These are phyloP conservation scores for Geotrichum phurueaensis DNA, from an alignment of 1,139 yeast genomes.

Conservation along the genomic window DNA sequence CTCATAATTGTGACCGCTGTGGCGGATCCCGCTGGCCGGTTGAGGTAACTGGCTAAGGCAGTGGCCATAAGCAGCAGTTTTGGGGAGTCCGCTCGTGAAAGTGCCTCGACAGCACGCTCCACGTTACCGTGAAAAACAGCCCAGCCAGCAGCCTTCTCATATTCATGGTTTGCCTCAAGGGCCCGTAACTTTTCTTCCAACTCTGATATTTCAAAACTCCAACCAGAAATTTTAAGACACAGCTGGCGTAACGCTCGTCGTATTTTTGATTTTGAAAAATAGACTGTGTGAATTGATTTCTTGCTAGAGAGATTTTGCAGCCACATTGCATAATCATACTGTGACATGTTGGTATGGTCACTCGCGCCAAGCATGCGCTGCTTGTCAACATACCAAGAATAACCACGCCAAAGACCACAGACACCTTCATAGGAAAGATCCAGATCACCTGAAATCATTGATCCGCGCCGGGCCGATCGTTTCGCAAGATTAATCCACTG, in stretches of 20 bases:
- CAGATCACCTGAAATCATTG: background rate
- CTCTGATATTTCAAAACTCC: constrained; percentile 78
- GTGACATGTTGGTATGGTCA: constrained; percentile 50
- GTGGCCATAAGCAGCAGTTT: constrained; percentile 76
- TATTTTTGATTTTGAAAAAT: constrained; percentile 26
- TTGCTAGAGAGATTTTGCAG: constrained; percentile 3
- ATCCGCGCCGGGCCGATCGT: constrained; percentile 41
- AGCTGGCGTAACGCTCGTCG: constrained; percentile 54
- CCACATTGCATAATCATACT: constrained; percentile 32
- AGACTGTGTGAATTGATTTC: constrained; percentile 17
- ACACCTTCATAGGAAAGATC: constrained; percentile 90
- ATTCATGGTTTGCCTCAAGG: constrained; percentile 54
- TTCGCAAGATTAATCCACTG: constrained; percentile 72
- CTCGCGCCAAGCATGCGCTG: background rate
- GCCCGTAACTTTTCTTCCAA: constrained; percentile 62
- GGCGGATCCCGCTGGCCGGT: constrained; percentile 52
- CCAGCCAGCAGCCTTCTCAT: constrained; percentile 96
- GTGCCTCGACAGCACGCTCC: constrained; percentile 66
- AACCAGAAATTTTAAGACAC: constrained; percentile 81
- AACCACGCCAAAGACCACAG: constrained; percentile 84
- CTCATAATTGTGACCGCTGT: background rate
- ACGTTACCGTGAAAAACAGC: constrained; percentile 93
- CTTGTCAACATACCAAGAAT: background rate
- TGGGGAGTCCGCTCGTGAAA: constrained; percentile 53
- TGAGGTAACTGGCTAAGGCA: constrained; percentile 88